phyloP scores from a whole-genome alignment of 169 alveolate species.

The Cryptosporidium ubiquitum region DNA sequence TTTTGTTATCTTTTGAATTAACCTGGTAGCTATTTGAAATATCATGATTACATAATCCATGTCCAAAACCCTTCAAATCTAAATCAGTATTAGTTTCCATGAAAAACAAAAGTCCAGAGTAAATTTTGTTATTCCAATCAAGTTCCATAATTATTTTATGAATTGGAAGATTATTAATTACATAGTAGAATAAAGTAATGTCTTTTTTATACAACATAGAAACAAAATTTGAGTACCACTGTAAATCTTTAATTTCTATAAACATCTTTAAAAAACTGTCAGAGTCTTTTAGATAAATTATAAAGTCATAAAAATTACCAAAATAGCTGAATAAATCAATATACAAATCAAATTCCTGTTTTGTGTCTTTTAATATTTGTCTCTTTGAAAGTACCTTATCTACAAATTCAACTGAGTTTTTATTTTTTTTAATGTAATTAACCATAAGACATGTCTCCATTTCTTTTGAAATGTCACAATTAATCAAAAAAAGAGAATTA shows the following conservation, averaged over 20 bases:
- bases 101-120: not conserved
- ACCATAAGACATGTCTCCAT: slow-evolving; percentile 13
- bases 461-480: slow-evolving; percentile 23
- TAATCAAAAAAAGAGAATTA: not conserved
- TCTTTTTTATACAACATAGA: slow-evolving; percentile 1
- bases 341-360: slow-evolving; percentile 9
- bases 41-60: not conserved
- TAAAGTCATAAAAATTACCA: slow-evolving; percentile 17
- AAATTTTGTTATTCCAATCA: not conserved
- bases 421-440: not conserved
- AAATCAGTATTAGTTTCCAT: slow-evolving; percentile 15
- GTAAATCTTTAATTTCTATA: not conserved
- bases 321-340: slow-evolving; percentile 28
- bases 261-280: not conserved
- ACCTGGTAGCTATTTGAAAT: not conserved
- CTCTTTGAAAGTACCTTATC: not conserved
- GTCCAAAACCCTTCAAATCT: not conserved
- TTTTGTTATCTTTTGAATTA: not conserved
- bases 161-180: not conserved
- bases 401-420: slow-evolving; percentile 26
- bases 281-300: slow-evolving; percentile 21
- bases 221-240: slow-evolving; percentile 12
- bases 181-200: slow-evolving; percentile 19
- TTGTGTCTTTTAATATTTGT: not conserved
- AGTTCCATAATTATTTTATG: not conserved